Evolutionary conservation across 306 rosid species (phyloP).

Genomic region (Rosa rugosa): DNA sequence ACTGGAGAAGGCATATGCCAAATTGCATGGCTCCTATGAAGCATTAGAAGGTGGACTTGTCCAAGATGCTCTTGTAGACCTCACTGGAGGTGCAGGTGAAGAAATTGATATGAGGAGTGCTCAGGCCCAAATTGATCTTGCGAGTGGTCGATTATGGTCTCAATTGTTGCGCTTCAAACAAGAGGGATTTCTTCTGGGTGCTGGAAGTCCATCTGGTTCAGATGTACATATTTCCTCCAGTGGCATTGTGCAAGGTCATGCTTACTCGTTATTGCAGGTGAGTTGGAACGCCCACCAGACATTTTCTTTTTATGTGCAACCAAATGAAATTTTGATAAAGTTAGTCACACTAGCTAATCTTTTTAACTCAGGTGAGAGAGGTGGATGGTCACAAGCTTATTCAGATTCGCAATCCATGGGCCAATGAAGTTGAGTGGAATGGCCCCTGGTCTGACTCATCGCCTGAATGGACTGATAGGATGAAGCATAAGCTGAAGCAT

Average conservation of each 20-base stretch:
- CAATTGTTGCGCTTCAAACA: conserved; percentile 95
- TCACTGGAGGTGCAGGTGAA: conserved; percentile 99
- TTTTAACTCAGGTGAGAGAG: conserved; percentile 68
- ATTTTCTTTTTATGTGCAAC: neutral
- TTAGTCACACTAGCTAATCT: conserved; percentile 2
- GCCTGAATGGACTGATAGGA: conserved; percentile 93
- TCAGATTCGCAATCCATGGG: conserved; percentile 99
- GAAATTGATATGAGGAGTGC: conserved; percentile 97
- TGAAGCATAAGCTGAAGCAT: conserved; percentile 95
- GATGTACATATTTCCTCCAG: conserved; percentile 96
- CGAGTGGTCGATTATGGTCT: conserved; percentile 98
- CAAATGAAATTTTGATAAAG: neutral
- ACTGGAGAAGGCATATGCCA: conserved; percentile 99
- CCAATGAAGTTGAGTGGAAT: conserved; percentile 99
- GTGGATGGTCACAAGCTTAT: conserved; percentile 98
- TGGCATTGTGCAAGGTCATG: conserved; percentile 99
- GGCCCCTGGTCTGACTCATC: conserved; percentile 99
- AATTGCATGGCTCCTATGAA: conserved; percentile 97
- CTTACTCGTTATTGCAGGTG: conserved; percentile 94
- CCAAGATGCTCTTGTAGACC: conserved; percentile 99
- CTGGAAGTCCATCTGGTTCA: conserved; percentile 99
- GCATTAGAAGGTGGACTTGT: conserved; percentile 99
- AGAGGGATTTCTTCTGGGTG: conserved; percentile 95
- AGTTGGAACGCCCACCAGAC: conserved; percentile 4
- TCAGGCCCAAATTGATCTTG: conserved; percentile 99